Percentiles rank a stretch among this genome's conserved stretches.
Conservation (phyloP, 202 grass and related monocot genomes). For the Zoysia matrella region DNA sequence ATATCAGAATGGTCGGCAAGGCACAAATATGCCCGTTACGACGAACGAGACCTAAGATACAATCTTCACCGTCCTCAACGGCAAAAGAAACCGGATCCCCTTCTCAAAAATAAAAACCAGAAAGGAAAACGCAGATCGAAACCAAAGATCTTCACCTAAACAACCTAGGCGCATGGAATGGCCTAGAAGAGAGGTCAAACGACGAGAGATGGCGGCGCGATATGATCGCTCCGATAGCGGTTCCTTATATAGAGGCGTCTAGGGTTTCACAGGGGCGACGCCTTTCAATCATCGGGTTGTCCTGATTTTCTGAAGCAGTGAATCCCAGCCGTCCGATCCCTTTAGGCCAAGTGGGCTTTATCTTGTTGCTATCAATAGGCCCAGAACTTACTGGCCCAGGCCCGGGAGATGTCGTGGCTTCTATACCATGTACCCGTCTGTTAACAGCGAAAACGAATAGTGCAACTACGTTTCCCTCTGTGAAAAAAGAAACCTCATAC, state of each 20-base stretch:
- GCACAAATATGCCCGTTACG: conserved; percentile 83
- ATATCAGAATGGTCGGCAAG: conserved; percentile 98
- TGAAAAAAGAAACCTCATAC: too few species aligned
- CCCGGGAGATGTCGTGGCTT: neutral
- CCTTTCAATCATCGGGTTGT: neutral
- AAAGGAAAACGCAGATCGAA: neutral
- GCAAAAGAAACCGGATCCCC: neutral
- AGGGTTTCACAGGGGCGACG: conserved; percentile 47
- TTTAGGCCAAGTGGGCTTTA: neutral
- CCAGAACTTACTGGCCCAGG: neutral
- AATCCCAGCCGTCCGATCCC: conserved; percentile 33
- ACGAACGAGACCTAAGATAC: conserved; percentile 92
- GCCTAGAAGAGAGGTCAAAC: too few species aligned
- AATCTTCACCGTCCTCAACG: conserved; percentile 65
- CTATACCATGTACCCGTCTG: neutral
- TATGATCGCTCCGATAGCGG: accelerated
- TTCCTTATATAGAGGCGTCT: conserved; percentile 42
- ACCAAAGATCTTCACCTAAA: neutral
- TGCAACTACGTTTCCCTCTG: too few species aligned
- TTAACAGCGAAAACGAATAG: neutral
- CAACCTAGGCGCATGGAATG: too few species aligned
- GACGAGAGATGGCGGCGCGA: neutral
- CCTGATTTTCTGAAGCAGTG: neutral
- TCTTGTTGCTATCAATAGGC: neutral
- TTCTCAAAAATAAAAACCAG: neutral